Conservation (phyloP, 23 red algal species). For the Gracilaria caudata region DNA sequence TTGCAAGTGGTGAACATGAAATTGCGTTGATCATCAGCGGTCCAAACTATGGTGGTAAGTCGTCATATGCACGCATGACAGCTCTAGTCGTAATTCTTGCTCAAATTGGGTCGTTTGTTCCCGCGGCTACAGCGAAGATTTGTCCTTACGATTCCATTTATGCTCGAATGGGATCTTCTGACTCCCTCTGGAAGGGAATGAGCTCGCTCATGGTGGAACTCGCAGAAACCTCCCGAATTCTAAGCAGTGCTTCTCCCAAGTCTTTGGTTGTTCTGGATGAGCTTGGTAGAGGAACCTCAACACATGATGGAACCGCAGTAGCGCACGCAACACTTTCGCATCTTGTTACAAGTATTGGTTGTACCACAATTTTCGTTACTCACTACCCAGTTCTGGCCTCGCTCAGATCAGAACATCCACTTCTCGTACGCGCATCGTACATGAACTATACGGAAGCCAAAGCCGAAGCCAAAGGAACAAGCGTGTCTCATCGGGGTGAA, state of each 20-base stretch:
- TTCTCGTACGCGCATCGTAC: conserved; percentile 21
- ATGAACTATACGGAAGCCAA: conserved; percentile 58
- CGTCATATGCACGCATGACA: conserved; percentile 84
- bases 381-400: conserved; percentile 68
- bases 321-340: conserved; percentile 87
- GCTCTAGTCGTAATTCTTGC: conserved; percentile 86
- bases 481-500: not conserved
- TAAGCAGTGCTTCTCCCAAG: conserved; percentile 67
- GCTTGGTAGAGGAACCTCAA: conserved; percentile 95
- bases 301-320: conserved; percentile 93
- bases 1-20: conserved; percentile 53
- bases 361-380: conserved; percentile 87
- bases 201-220: conserved; percentile 97
- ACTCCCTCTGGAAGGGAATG: conserved; percentile 86
- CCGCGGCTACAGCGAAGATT: conserved; percentile 54
- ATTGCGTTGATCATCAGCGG: conserved; percentile 75
- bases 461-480: not conserved
- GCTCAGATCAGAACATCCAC: conserved; percentile 8
- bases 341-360: conserved; percentile 61
- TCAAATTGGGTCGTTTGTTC: conserved; percentile 98
- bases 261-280: conserved; percentile 96
- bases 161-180: conserved; percentile 86
- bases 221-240: conserved; percentile 81
- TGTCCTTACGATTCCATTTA: conserved; percentile 90
- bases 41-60: conserved; percentile 95